Percentiles rank a stretch among this genome's conserved stretches.
Conservation (phyloP, 179 eudicot species). For the Vitellaria paradoxa region DNA sequence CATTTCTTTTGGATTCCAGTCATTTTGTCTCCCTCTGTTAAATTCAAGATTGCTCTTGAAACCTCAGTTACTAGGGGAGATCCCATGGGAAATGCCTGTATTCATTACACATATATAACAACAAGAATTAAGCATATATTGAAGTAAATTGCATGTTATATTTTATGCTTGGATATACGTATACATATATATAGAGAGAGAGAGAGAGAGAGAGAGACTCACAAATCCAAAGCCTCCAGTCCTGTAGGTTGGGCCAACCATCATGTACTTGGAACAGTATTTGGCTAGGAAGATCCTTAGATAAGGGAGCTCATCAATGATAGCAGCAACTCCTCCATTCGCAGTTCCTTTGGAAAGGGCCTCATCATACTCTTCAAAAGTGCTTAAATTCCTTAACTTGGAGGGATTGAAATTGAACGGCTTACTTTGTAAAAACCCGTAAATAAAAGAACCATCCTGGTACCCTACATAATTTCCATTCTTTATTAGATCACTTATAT, state of each 20-base stretch:
- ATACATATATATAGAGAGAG: too few relatives aligned
- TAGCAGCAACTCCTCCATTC: constrained; percentile 54
- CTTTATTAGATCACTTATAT: background rate
- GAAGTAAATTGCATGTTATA: too few relatives aligned
- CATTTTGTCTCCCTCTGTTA: constrained; percentile 38
- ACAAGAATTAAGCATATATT: background rate
- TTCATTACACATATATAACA: background rate
- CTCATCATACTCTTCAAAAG: constrained; percentile 33
- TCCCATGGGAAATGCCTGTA: constrained; percentile 44
- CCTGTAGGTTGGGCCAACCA: constrained; percentile 36
- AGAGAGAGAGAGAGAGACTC: constrained; percentile 19
- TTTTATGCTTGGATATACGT: too few relatives aligned
- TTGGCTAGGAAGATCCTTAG: constrained; percentile 44
- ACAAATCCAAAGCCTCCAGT: constrained; percentile 75
- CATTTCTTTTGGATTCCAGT: constrained; percentile 23
- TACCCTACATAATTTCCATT: background rate
- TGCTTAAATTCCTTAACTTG: constrained; percentile 19
- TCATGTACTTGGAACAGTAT: constrained; percentile 45
- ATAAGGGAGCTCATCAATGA: constrained; percentile 63
- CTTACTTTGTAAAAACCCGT: constrained; percentile 18
- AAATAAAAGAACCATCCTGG: constrained; percentile 44
- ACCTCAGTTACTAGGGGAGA: constrained; percentile 46
- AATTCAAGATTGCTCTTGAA: constrained; percentile 38
- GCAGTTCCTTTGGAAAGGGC: constrained; percentile 52
- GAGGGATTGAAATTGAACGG: constrained; percentile 25